Evolutionary conservation across 2,329 filamentous ascomycete genomes (phyloP), one percentile per base, ranked within the genome.

Genomic region (Drechmeria coniospora): DNA sequence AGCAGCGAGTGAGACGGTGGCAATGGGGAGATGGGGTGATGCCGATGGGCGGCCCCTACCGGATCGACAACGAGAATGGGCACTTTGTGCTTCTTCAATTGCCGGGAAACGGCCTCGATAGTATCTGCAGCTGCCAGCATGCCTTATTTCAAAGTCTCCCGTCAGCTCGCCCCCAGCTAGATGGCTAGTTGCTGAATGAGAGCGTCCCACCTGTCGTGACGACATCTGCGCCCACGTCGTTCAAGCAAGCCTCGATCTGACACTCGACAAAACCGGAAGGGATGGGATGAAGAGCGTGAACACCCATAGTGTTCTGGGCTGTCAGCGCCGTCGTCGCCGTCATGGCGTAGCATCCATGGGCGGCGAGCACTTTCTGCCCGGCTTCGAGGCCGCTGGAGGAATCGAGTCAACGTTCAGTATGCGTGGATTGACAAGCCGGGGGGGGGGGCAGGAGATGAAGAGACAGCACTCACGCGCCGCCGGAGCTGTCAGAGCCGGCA

Each of bases 281-380:
- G 6, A 80, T 70, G 31, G 78, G 59, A 45, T 93, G 82, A 28
- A 95, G 82, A 37, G 68, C 82, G 35, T 73, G 63, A 10, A 95
- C 84, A 4, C 83, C 83, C 29, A 69, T 64, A 0, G 90, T 98
- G 53, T 95, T 93, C 48, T 95, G 90, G 11, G 83, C 86, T n/a
- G 90, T 98, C 46, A 98, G 60, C 13, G 87, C 87, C 10, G 87
- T 92, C 8, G 87, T 94, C 14, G 86, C 83, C 27, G 87, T 94
- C 74, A 94, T 92, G 33, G 83, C 84, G 63, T 95, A 95, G 57
- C 81, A 90, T 33, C 79, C 76, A 67, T 95, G 84, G 12, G 81
- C 82, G 24, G 84, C 79, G 34, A 93, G 78, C 35, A 92, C 84
- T 51, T 93, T 92, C 48, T 95, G 86, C 50, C 95, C 87, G 21